These are phyloP conservation scores for Cladosporium sphaerospermum DNA, from an alignment of 2,329 filamentous ascomycete genomes.

Conservation along the genomic window DNA sequence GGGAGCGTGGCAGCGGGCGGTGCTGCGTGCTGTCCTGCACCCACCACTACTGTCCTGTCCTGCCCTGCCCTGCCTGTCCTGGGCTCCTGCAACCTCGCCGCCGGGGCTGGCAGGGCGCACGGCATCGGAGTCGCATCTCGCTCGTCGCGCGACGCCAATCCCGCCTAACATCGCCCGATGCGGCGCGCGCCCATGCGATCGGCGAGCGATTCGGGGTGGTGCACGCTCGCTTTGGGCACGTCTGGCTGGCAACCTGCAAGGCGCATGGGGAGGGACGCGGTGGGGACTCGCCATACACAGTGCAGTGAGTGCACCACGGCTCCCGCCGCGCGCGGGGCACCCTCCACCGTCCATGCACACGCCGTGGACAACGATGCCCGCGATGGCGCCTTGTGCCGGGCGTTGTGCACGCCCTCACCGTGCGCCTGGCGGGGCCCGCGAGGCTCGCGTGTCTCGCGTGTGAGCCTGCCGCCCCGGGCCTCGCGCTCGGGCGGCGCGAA, in stretches of 20 bases:
- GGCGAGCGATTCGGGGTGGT: not conserved
- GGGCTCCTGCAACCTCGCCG: not conserved
- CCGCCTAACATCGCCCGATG: conserved; percentile 7
- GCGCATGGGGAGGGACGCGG: too few relatives aligned
- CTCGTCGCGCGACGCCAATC: not conserved
- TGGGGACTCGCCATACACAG: too few relatives aligned
- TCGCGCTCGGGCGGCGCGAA: conserved; percentile 10
- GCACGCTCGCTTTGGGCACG: conserved; percentile 4
- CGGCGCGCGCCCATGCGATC: conserved; percentile 6
- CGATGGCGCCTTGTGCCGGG: too few relatives aligned
- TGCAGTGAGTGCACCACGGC: not conserved
- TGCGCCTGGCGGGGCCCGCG: not conserved
- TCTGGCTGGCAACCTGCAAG: not conserved
- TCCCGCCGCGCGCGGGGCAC: not conserved
- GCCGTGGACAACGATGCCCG: too few relatives aligned
- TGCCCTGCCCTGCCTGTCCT: not conserved
- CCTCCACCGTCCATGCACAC: too few relatives aligned
- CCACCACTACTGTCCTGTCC: too few relatives aligned
- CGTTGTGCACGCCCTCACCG: not conserved
- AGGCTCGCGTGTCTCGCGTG: conserved; percentile 3
- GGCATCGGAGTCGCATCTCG: not conserved
- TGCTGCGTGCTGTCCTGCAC: not conserved
- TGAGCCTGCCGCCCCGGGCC: not conserved
- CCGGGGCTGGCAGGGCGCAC: not conserved
- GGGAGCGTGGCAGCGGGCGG: not conserved